These are phyloP conservation scores for Clarireedia homoeocarpa DNA, from an alignment of 2,329 filamentous ascomycete genomes.

Conservation along the genomic window DNA sequence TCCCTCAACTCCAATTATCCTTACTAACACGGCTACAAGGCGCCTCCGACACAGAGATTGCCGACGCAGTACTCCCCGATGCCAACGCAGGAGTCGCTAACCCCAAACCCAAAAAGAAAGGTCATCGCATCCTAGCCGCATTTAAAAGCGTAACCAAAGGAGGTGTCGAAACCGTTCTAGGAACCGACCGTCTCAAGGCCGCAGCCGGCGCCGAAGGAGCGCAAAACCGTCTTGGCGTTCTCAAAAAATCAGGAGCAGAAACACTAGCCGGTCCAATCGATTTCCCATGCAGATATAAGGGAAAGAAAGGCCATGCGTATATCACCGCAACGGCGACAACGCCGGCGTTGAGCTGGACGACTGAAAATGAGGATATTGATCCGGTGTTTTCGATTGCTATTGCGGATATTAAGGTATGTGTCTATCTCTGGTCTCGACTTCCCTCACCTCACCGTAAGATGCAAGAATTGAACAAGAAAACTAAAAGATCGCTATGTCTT, in stretches of 20 bases:
- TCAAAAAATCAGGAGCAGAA: slow-evolving; percentile 38
- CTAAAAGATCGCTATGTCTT: background rate
- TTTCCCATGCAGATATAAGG: slow-evolving; percentile 65
- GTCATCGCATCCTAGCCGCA: slow-evolving; percentile 41
- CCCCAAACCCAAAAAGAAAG: slow-evolving; percentile 22
- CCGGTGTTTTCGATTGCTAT: slow-evolving; percentile 65
- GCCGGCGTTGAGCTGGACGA: slow-evolving; percentile 48
- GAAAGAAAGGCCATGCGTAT: slow-evolving; percentile 65
- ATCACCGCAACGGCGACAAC: slow-evolving; percentile 60
- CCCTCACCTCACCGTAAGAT: too few relatives aligned
- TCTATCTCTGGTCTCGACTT: background rate
- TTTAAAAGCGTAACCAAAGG: slow-evolving; percentile 57
- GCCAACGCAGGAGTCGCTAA: slow-evolving; percentile 22
- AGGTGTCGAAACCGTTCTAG: slow-evolving; percentile 63
- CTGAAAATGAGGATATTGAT: slow-evolving; percentile 41
- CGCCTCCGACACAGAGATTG: slow-evolving; percentile 24
- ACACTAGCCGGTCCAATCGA: slow-evolving; percentile 59
- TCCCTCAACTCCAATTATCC: background rate
- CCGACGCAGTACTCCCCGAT: slow-evolving; percentile 34
- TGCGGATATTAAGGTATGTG: slow-evolving; percentile 47
- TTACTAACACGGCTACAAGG: slow-evolving; percentile 19
- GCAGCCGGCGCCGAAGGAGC: slow-evolving; percentile 52
- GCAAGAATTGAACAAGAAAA: too few relatives aligned
- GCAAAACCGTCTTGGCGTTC: slow-evolving; percentile 62
- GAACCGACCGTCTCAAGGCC: slow-evolving; percentile 59